A percentile compares a stretch with the other conserved stretches of the same genome.
phyloP scores from a whole-genome alignment of 352 stramenopile species.

The Globisporangium paddicum region DNA sequence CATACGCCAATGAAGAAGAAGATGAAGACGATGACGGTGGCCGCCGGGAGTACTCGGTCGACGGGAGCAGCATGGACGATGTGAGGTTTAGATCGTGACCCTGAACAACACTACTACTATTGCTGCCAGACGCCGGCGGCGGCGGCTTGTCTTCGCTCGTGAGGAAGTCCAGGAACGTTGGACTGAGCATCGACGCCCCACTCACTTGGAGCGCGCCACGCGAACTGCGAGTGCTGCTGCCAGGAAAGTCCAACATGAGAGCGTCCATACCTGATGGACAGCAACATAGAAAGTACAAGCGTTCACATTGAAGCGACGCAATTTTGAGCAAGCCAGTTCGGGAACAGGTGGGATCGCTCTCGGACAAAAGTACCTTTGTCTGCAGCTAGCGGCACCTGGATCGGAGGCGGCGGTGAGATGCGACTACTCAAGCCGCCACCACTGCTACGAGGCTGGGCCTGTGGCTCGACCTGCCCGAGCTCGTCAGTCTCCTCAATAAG shows the following conservation, averaged over 20 bases:
- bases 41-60: conserved; percentile 8
- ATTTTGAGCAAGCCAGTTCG: conserved; percentile 5
- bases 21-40: not conserved
- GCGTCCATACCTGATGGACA: not conserved
- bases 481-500: conserved; percentile 44
- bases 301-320: not conserved
- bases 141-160: conserved; percentile 58
- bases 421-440: conserved; percentile 35
- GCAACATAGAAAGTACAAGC: not conserved
- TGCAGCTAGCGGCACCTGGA: conserved; percentile 35
- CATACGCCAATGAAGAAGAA: not conserved
- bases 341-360: not conserved
- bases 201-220: conserved; percentile 7
- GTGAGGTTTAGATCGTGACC: not conserved
- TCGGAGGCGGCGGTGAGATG: conserved; percentile 57
- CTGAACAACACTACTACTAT: not conserved
- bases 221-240: not conserved
- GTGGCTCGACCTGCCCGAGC: not conserved
- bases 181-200: conserved; percentile 53
- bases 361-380: conserved; percentile 10
- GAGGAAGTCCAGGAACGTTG: conserved; percentile 74
- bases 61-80: conserved; percentile 1
- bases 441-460: not conserved
- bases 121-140: conserved; percentile 1
- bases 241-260: conserved; percentile 18